Evolutionary conservation across 257 asterid genomes (phyloP).

Genomic region (Prunella vulgaris): DNA sequence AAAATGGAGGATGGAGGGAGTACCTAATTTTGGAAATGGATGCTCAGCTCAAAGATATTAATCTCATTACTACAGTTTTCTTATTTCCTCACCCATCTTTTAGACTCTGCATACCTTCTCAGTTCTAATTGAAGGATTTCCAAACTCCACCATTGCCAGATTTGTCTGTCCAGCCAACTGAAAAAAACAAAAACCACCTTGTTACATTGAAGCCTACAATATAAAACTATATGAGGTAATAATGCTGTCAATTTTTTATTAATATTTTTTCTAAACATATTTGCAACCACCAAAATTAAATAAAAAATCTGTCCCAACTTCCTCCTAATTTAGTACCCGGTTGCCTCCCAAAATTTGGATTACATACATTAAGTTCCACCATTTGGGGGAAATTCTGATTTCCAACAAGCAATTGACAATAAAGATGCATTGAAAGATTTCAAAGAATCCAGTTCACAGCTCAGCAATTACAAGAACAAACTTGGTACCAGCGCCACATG

Average conservation of each 20-base stretch:
- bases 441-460: constrained; percentile 10
- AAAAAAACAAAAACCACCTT: not conserved
- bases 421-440: not conserved
- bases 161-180: constrained; percentile 22
- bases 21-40: not conserved
- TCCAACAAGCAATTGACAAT: not conserved
- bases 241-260: not conserved
- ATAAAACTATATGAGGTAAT: not conserved
- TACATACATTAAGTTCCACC: not conserved
- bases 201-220: not conserved
- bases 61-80: not conserved
- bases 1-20: too few species aligned
- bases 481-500: not conserved
- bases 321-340: not conserved
- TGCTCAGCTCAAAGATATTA: not conserved
- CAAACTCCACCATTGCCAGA: constrained; percentile 9
- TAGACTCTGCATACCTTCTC: constrained; percentile 29
- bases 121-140: constrained; percentile 23
- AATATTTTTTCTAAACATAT: not conserved
- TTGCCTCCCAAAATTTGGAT: not conserved
- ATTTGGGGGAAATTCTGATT: not conserved
- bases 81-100: not conserved
- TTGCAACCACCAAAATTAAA: not conserved
- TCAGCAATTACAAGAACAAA: not conserved
- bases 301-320: not conserved